These are phyloP conservation scores for Hypoxylon sp. DNA, from an alignment of 2,329 filamentous ascomycete species.

Conservation along the genomic window DNA sequence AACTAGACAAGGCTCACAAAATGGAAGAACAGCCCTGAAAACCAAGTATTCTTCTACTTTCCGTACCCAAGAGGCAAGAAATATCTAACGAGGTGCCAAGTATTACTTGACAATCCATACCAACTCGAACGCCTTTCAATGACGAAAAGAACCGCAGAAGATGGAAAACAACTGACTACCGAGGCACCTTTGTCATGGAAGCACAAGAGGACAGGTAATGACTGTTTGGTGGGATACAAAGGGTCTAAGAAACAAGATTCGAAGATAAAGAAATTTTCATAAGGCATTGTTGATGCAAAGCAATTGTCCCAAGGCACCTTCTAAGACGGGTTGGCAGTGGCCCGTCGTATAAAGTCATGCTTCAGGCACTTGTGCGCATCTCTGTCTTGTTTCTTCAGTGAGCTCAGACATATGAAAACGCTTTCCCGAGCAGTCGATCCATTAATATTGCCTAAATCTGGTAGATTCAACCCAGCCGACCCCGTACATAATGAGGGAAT, in stretches of 20 bases:
- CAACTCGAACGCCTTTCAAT: not conserved
- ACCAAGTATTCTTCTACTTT: no score
- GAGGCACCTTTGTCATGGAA: not conserved
- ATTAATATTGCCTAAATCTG: no score
- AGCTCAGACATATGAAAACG: no score
- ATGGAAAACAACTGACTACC: not conserved
- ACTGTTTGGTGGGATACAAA: no score
- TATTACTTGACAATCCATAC: not conserved
- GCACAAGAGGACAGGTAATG: not conserved
- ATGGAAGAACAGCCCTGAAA: no score
- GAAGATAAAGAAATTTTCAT: not conserved
- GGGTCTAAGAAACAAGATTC: not conserved
- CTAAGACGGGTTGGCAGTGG: not conserved
- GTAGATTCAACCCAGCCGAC: no score
- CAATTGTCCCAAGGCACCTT: not conserved
- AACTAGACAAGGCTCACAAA: no score
- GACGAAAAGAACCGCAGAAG: not conserved
- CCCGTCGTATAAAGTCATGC: not conserved
- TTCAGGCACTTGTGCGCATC: no score
- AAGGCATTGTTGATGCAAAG: slow-evolving; percentile 4
- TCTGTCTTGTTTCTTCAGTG: not conserved
- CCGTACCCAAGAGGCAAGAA: no score
- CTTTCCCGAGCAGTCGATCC: no score
- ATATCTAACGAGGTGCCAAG: no score
- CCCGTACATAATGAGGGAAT: no score